Evolutionary conservation across 129 eudicot species (phyloP), one percentile per base, ranked within the genome.

Genomic region (Daucus carota): DNA sequence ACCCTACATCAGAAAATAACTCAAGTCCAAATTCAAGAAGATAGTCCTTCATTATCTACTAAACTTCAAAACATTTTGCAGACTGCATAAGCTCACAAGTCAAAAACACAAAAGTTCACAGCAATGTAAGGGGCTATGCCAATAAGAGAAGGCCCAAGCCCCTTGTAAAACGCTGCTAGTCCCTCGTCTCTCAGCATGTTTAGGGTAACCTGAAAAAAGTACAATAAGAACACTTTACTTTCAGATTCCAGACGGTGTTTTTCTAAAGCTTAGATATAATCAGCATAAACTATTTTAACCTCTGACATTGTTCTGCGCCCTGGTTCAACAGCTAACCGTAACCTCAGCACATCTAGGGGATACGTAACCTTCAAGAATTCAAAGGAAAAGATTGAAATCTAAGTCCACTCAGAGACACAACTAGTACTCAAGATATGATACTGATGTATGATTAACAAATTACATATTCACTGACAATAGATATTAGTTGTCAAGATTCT

Each of bases 81-180:
- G 75, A 79, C 77, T 42, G 40, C 43, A 69, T 11, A 80, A 70
- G 80, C 96, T 88, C 91, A 93, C 98, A 93, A 91, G 90, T 93
- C 97, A 83, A 93, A 93, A 43, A 91, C 91, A 52, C 97, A 93
- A 77, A 93, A 93, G 85, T 93, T 93, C 83, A 93, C 92, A n/a
- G 97, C 98, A 84, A 93, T 89, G 24, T 91, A 93, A 74, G 98
- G 98, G 12, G 98, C 97, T 78, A 93, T 91, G 75, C 97, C 96
- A 72, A 93, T 86, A 62, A 93, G 96, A 65, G 97, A 89, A 76
- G 98, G 97, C 71, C 93, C 97, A 66, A 93, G 87, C 81, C 97
- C 97, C 75, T 83, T 83, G 75, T 91, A 91, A 76, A 87, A 93
- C 24, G 98, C 85, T 70, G 83, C 88, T 77, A 89, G 28, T 68